Conservation (phyloP, 2,329 filamentous ascomycete species). For the Rhinocladiella similis region DNA sequence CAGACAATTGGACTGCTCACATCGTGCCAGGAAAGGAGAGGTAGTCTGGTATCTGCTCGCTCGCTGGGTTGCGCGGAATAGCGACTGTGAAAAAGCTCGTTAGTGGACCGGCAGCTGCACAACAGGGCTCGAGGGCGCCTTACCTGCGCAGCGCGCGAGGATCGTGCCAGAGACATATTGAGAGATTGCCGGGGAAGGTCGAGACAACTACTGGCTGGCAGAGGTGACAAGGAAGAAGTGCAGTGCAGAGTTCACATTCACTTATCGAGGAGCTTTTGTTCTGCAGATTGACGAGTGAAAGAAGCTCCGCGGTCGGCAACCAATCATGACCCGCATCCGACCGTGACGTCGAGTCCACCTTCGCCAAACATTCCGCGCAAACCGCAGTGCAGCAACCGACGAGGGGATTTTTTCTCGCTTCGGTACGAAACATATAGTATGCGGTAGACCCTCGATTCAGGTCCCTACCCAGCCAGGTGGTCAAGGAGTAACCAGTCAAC, state of each 20-base stretch:
- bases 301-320: constrained; percentile 17
- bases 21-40: constrained; percentile 25
- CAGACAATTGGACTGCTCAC: constrained; percentile 16
- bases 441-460: no score
- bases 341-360: constrained; percentile 2
- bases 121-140: background rate
- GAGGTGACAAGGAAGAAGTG: constrained; percentile 1
- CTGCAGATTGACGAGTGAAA: constrained; percentile 1
- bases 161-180: constrained; percentile 27
- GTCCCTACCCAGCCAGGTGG: no score
- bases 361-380: background rate
- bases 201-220: constrained; percentile 3
- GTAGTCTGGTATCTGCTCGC: constrained; percentile 16
- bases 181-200: background rate
- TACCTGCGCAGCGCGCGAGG: constrained; percentile 28
- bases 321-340: constrained; percentile 1
- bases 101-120: background rate
- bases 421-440: background rate
- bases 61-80: constrained; percentile 27
- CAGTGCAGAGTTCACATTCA: constrained; percentile 4
- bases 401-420: background rate
- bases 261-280: constrained; percentile 8
- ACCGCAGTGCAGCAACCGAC: no score
- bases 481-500: background rate
- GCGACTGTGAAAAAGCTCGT: constrained; percentile 25